Conservation (phyloP, 768 basidiomycete genomes). For the Pleurotus cornucopiae region DNA sequence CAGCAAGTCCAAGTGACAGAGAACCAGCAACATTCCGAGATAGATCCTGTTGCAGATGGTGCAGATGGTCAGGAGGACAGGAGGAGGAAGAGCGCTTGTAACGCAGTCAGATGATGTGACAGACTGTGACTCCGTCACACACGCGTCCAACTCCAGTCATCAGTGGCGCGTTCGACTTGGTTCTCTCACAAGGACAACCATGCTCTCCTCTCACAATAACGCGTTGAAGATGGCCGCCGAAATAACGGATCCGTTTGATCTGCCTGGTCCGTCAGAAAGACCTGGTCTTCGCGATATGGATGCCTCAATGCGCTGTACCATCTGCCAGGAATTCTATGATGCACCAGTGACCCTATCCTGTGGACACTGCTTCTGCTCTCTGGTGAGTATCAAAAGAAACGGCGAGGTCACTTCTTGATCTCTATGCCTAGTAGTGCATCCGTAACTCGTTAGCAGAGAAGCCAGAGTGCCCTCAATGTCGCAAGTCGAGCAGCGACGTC, state of each 20-base stretch:
- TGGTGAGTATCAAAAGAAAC: slow-evolving; percentile 37
- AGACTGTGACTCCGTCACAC: slow-evolving; percentile 8
- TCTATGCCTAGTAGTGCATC: slow-evolving; percentile 53
- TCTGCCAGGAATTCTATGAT: slow-evolving; percentile 71
- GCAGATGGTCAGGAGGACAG: too few species aligned
- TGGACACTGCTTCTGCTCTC: slow-evolving; percentile 81
- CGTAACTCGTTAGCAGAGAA: slow-evolving; percentile 52
- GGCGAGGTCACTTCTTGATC: not conserved
- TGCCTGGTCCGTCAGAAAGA: slow-evolving; percentile 39
- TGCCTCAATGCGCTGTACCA: slow-evolving; percentile 62
- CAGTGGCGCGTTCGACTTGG: too few species aligned
- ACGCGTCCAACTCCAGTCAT: not conserved
- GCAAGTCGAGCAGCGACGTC: slow-evolving; percentile 52
- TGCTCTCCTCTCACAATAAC: slow-evolving; percentile 4
- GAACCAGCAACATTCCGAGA: too few species aligned
- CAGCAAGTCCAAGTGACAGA: too few species aligned
- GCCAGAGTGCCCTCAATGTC: slow-evolving; percentile 71
- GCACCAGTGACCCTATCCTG: slow-evolving; percentile 72
- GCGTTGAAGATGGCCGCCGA: slow-evolving; percentile 23
- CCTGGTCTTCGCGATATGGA: slow-evolving; percentile 64
- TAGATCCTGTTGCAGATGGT: too few species aligned
- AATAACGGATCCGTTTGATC: slow-evolving; percentile 68
- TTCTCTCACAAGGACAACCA: not conserved
- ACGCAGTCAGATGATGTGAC: slow-evolving; percentile 3
- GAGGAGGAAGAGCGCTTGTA: not conserved